Conservation (phyloP, 345 rosid genomes). For the Ceriops zippeliana region DNA sequence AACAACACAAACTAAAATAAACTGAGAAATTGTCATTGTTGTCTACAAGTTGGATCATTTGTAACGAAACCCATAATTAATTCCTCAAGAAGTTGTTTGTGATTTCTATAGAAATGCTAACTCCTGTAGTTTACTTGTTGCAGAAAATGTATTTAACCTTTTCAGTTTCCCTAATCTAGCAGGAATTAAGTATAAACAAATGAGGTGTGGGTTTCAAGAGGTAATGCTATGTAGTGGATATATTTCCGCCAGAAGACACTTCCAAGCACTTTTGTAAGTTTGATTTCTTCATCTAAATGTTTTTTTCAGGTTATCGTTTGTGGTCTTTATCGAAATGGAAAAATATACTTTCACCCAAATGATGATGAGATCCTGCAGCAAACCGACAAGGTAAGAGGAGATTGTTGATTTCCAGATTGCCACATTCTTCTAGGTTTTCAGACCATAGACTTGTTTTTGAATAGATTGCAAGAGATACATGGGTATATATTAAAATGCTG, state of each 20-base stretch:
- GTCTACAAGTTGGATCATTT: neutral
- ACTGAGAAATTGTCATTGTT: neutral
- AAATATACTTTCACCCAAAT: slow-evolving; percentile 72
- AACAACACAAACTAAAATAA: no score
- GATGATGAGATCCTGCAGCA: slow-evolving; percentile 69
- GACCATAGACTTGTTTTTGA: neutral
- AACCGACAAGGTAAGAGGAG: slow-evolving; percentile 60
- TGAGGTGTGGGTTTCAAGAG: slow-evolving; percentile 75
- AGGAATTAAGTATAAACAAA: slow-evolving; percentile 62
- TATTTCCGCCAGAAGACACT: slow-evolving; percentile 8
- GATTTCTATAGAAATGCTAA: neutral
- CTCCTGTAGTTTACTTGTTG: slow-evolving; percentile 31
- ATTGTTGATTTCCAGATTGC: slow-evolving; percentile 12
- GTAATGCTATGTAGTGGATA: slow-evolving; percentile 29
- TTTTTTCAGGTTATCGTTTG: slow-evolving; percentile 79
- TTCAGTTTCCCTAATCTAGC: slow-evolving; percentile 66
- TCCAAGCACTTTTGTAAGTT: slow-evolving; percentile 6
- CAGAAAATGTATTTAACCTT: slow-evolving; percentile 94
- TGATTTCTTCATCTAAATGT: slow-evolving; percentile 12
- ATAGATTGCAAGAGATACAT: neutral
- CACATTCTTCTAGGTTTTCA: neutral
- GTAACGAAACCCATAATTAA: neutral
- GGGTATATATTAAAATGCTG: neutral
- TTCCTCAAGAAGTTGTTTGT: neutral
- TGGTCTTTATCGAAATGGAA: slow-evolving; percentile 76